phyloP scores from a whole-genome alignment of 2,329 filamentous ascomycete species.

The Cladosporium sphaerospermum region DNA sequence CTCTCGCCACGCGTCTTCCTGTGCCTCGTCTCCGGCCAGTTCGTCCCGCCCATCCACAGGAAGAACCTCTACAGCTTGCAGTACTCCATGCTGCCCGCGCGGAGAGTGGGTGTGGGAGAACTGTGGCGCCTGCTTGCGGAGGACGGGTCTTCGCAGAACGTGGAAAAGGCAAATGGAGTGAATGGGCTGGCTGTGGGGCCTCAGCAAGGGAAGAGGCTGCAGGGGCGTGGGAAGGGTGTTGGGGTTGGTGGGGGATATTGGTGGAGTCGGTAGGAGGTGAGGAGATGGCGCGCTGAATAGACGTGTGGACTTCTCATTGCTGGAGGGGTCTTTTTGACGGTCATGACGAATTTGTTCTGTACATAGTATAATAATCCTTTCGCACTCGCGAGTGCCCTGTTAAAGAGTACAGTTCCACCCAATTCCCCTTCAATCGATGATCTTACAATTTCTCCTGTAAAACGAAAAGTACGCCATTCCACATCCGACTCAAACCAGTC shows the following conservation, averaged over 20 bases:
- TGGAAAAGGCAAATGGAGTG: slow-evolving; percentile 18
- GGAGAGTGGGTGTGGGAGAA: slow-evolving; percentile 71
- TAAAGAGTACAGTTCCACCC: no score
- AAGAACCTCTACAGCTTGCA: slow-evolving; percentile 93
- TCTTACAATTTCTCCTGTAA: no score
- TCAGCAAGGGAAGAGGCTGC: background rate
- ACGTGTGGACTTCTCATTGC: no score
- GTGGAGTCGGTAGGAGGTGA: slow-evolving; percentile 3
- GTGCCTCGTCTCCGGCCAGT: slow-evolving; percentile 81
- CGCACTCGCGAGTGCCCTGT: no score
- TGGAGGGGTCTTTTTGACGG: no score
- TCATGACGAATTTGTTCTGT: no score
- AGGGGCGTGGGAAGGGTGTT: background rate
- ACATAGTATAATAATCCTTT: no score
- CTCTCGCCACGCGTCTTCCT: slow-evolving; percentile 81
- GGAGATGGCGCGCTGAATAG: background rate
- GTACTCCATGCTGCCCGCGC: slow-evolving; percentile 92
- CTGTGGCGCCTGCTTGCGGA: slow-evolving; percentile 57
- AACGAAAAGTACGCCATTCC: no score
- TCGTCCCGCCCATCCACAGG: slow-evolving; percentile 90
- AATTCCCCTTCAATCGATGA: no score
- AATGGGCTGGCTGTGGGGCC: background rate
- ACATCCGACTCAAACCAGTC: background rate
- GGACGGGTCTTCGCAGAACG: slow-evolving; percentile 4
- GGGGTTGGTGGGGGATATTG: slow-evolving; percentile 4